phyloP scores from a whole-genome alignment of 176 grass and related monocot species.

The Calamus simplicifolius region DNA sequence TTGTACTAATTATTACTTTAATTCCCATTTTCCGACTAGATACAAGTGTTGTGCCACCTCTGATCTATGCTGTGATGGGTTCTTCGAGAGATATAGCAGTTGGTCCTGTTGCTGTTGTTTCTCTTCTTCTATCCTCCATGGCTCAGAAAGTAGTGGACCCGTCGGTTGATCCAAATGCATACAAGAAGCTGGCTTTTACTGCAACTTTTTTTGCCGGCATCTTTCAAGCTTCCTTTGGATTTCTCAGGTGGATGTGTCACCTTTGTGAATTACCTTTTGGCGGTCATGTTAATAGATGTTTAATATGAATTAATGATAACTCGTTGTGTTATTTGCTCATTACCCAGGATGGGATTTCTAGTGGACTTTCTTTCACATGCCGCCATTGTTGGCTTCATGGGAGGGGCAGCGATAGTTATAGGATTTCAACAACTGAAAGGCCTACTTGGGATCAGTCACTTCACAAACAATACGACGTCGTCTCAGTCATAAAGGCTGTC shows the following conservation, averaged over 20 bases:
- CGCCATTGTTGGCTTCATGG: conserved; percentile 93
- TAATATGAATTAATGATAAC: too few species aligned
- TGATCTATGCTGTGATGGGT: conserved; percentile 92
- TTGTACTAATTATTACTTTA: too few species aligned
- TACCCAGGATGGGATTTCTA: conserved; percentile 64
- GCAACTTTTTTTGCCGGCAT: conserved; percentile 77
- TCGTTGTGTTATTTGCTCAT: neutral
- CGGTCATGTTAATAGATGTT: too few species aligned
- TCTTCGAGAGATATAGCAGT: conserved; percentile 82
- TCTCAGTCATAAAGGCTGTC: conserved; percentile 66
- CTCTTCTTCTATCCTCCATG: conserved; percentile 92
- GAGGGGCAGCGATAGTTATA: conserved; percentile 77
- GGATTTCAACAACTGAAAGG: conserved; percentile 94
- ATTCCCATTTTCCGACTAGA: conserved; percentile 22
- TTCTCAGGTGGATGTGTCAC: conserved; percentile 46
- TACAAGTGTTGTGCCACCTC: conserved; percentile 79
- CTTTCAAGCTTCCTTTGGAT: conserved; percentile 78
- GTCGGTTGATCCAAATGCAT: conserved; percentile 42
- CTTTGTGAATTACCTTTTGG: neutral
- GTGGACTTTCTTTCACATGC: conserved; percentile 94
- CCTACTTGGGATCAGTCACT: conserved; percentile 56
- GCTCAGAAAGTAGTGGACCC: conserved; percentile 78
- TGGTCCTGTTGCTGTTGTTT: conserved; percentile 87
- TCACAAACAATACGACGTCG: conserved; percentile 83
- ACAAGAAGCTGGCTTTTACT: conserved; percentile 67